Base-by-base conservation (phyloP, 257 asterid species). In the Nicotiana benthamiana region DNA sequence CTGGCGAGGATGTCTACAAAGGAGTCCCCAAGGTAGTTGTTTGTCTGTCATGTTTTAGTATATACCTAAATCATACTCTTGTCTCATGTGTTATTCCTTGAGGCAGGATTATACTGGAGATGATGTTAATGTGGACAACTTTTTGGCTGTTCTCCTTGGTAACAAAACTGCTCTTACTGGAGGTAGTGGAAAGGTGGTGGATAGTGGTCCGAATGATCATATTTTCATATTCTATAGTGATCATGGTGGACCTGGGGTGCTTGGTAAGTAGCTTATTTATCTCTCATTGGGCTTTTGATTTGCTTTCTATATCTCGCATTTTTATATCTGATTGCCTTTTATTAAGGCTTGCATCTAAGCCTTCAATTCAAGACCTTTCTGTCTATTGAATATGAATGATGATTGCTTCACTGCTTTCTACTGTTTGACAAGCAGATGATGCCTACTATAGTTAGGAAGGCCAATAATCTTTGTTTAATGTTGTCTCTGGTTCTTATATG, bases 201-300 rank as follows among this genome's bases (percentile, higher is more conserved):
- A 94, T 68, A 95, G 99, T 64, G 95, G 95, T 80, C 97, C 97
- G 13, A 86, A 92, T 77, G 99, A 96, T 87, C 97, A 89, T 72
- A 91, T 96, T 80, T 96, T 96, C 85, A 51, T 96, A 75, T 96
- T 87, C 85, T 96, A 94, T 82, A 80, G 98, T 9, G 99, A 96
- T 85, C 99, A 94, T 80, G 99, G 99, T 70, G 97, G 97, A 70
- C 97, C 99, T 82, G 99, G 98, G 46, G 91, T 94, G 34, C 98
- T 96, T 65, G 99, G 99, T 96, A 46, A 84, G 97, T 84, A 15
- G 43, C 79, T 74, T 74, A 15, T 48, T 17, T 43, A 24, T 40
- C 56, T 16, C 76, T 40, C 77, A 6, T 46, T 43, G 24, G 22
- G 24, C 9, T 74, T 59, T 74, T 48, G 62, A 0, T 24, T 74